Percentiles rank a stretch among this genome's conserved stretches.
phyloP scores from a whole-genome alignment of 306 rosid species.

The Gillenia trifoliata region DNA sequence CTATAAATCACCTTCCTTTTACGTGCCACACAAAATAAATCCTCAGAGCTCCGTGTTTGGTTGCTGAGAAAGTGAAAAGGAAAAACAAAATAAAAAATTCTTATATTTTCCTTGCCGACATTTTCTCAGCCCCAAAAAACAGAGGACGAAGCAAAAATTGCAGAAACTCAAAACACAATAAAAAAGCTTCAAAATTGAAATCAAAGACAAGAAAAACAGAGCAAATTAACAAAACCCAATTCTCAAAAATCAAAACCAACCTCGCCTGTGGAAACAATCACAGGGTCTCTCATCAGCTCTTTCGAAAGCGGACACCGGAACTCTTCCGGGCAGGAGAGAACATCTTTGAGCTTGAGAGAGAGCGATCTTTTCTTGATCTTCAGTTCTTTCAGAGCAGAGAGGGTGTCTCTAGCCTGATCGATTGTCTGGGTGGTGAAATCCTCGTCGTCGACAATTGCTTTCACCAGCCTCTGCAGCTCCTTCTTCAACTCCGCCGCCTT shows the following conservation, averaged over 20 bases:
- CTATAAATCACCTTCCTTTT: slow-evolving; percentile 1
- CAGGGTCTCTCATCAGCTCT: slow-evolving; percentile 94
- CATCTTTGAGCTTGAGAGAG: slow-evolving; percentile 41
- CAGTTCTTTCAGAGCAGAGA: slow-evolving; percentile 54
- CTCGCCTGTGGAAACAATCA: slow-evolving; percentile 78
- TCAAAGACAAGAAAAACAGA: not conserved
- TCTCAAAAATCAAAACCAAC: slow-evolving; percentile 29
- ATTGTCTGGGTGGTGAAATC: slow-evolving; percentile 44
- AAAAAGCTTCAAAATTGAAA: not conserved
- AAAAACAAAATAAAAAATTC: not conserved
- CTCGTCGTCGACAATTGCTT: slow-evolving; percentile 60
- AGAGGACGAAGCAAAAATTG: slow-evolving; percentile 19
- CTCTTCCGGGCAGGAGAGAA: slow-evolving; percentile 54
- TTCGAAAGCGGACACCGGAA: slow-evolving; percentile 81
- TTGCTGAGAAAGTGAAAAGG: slow-evolving; percentile 9
- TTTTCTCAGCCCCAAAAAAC: slow-evolving; percentile 17
- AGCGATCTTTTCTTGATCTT: slow-evolving; percentile 46
- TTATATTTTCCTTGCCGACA: slow-evolving; percentile 20
- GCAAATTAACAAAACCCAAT: not conserved
- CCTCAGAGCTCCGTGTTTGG: slow-evolving; percentile 5
- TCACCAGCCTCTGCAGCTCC: slow-evolving; percentile 61
- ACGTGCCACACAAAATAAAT: not conserved
- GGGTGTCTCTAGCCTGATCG: slow-evolving; percentile 59
- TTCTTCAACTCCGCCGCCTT: slow-evolving; percentile 67
- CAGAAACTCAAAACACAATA: slow-evolving; percentile 14